Evolutionary conservation across 352 stramenopile species (phyloP).

Genomic region (Pythium periplocum): DNA sequence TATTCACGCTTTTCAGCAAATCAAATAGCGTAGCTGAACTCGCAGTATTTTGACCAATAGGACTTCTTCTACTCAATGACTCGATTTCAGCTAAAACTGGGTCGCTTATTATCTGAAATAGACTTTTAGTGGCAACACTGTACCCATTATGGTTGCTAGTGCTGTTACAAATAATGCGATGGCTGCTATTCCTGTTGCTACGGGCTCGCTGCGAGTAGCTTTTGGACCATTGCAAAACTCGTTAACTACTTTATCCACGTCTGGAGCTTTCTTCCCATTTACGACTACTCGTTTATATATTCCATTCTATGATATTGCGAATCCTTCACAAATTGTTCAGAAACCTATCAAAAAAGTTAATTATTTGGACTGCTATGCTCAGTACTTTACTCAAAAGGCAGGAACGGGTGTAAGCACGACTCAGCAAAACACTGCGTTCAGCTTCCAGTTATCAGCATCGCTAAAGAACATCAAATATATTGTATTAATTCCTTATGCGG

Average conservation of each 20-base stretch:
- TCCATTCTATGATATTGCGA: constrained; percentile 24
- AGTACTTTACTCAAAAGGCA: constrained; percentile 18
- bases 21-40: constrained; percentile 1
- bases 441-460: constrained; percentile 13
- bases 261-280: constrained; percentile 8
- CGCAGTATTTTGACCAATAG: constrained; percentile 1
- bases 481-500: constrained; percentile 12
- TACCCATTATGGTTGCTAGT: constrained; percentile 13
- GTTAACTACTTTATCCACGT: constrained; percentile 1
- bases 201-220: neutral
- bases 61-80: neutral
- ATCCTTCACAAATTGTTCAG: constrained; percentile 14
- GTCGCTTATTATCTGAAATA: constrained; percentile 1
- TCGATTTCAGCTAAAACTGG: constrained; percentile 1
- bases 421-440: constrained; percentile 18
- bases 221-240: constrained; percentile 15
- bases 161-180: constrained; percentile 9
- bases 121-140: constrained; percentile 9
- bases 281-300: constrained; percentile 17
- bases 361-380: constrained; percentile 17
- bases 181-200: constrained; percentile 6
- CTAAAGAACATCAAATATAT: constrained; percentile 20
- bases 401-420: constrained; percentile 8
- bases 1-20: too few relatives aligned
- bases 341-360: constrained; percentile 21